Evolutionary conservation across 164 flowering plant species (phyloP).

Genomic region (Nymphaea colorata): DNA sequence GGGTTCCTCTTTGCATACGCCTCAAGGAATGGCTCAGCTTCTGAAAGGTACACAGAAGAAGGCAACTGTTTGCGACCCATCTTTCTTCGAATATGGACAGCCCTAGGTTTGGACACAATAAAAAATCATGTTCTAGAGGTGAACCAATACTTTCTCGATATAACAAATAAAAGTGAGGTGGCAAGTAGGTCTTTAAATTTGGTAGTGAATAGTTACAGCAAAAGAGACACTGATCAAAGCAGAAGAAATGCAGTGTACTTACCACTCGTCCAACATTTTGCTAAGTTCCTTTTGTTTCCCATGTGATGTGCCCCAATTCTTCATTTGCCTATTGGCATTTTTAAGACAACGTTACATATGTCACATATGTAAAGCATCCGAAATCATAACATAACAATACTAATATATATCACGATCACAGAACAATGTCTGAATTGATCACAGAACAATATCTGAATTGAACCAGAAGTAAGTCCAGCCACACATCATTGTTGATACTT

Average conservation of each 20-base stretch:
- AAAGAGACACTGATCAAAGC: not conserved
- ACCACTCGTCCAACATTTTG: conserved; percentile 99
- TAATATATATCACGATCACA: too few relatives aligned
- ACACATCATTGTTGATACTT: too few relatives aligned
- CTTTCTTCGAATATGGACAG: conserved; percentile 63
- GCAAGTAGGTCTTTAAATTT: too few relatives aligned
- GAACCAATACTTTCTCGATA: too few relatives aligned
- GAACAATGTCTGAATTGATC: too few relatives aligned
- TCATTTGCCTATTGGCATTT: conserved; percentile 61
- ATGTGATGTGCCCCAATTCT: conserved; percentile 76
- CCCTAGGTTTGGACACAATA: conserved; percentile 34
- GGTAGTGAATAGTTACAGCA: too few relatives aligned
- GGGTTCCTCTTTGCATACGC: conserved; percentile 82
- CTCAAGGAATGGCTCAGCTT: conserved; percentile 94
- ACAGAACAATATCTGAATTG: too few relatives aligned
- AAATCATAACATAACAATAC: too few relatives aligned
- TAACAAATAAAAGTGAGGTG: too few relatives aligned
- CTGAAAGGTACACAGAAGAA: conserved; percentile 69
- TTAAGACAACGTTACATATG: not conserved
- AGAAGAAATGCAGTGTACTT: conserved; percentile 7
- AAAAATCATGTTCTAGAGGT: not conserved
- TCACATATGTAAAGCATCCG: too few relatives aligned
- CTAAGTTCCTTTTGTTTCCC: conserved; percentile 71
- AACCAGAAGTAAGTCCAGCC: too few relatives aligned
- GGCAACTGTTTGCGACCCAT: conserved; percentile 58